Base-by-base conservation (phyloP, 306 rosid genomes). In the Astragalus glycyphyllos region DNA sequence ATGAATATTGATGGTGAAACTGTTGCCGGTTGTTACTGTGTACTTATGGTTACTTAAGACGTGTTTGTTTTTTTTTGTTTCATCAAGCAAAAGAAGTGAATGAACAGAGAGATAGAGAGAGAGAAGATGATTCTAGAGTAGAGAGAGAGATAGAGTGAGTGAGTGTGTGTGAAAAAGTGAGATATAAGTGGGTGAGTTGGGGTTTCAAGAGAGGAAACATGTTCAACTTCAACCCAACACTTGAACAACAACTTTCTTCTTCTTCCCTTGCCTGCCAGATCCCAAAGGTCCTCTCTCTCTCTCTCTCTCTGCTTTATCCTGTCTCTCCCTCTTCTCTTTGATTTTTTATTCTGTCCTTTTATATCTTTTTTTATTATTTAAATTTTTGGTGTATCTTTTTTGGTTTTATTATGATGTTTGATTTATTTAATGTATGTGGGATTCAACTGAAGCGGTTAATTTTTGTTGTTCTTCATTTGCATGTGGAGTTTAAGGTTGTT, bases 201-300 rank as follows among this genome's bases (percentile, higher is more conserved):
- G 79, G 84, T 86, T 77, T 81, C 83, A 69, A 58, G 70, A 46
- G 61, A 79, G 87, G 95, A 76, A 75, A 92, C 98, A 87, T 92
- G 98, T 82, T 84, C 68, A 65, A 72, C 60, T 55, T 74, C 72
- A 64, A 72, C 86, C 98, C 89, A 80, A 87, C 96, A 89, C 59
- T 70, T 72, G n/a, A n/a, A n/a, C 17, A 41, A 46, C 66, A 68
- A 58, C 78, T 80, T 79, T 82, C 79, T 81, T 83, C 87, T 83
- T 72, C 86, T 83, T 74, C 83, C 51, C 73, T 53, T 11, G 65
- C 85, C 78, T 75, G 58, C 73, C 82, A 77, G 83, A 86, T 85
- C 88, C 90, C 87, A 72, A 81, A 84, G 98, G 89, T 85, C 63
- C 54, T 45, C 69, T 47, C 44, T 73, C 32, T 65, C 42, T 68